Percentiles rank a stretch among this genome's conserved stretches.
Conservation (phyloP, 2,329 filamentous ascomycete species). For the Fusarium agapanthi region DNA sequence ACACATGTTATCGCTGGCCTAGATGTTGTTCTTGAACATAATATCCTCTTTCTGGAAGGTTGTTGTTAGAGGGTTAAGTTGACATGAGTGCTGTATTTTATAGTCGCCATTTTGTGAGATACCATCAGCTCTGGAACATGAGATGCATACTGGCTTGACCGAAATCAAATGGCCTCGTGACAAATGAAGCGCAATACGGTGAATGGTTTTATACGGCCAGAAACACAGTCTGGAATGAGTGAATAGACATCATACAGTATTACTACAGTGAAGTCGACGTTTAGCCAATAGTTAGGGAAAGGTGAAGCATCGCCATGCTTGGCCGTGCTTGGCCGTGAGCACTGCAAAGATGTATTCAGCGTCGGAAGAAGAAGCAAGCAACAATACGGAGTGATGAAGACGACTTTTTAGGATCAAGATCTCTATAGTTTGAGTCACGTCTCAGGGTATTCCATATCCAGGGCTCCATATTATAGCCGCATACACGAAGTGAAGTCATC, state of each 20-base stretch:
- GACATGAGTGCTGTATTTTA: not conserved
- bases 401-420: not conserved
- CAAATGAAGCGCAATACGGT: accelerated
- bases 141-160: accelerated
- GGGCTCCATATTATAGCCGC: too few relatives aligned
- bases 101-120: not conserved
- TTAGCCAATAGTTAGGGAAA: not conserved
- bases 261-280: accelerated
- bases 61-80: not conserved
- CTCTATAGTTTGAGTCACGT: not conserved
- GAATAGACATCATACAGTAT: too few relatives aligned
- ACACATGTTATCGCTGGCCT: not conserved
- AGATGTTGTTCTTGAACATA: accelerated
- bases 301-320: not conserved
- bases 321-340: too few relatives aligned
- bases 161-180: not conserved
- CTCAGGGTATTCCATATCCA: accelerated
- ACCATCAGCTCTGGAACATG: accelerated
- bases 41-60: accelerated
- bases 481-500: not conserved
- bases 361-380: not conserved
- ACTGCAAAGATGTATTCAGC: not conserved
- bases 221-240: accelerated
- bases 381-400: accelerated
- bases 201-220: accelerated